Base-by-base conservation (phyloP, 192 early-diverging fungal species). In the Podila horticola region DNA sequence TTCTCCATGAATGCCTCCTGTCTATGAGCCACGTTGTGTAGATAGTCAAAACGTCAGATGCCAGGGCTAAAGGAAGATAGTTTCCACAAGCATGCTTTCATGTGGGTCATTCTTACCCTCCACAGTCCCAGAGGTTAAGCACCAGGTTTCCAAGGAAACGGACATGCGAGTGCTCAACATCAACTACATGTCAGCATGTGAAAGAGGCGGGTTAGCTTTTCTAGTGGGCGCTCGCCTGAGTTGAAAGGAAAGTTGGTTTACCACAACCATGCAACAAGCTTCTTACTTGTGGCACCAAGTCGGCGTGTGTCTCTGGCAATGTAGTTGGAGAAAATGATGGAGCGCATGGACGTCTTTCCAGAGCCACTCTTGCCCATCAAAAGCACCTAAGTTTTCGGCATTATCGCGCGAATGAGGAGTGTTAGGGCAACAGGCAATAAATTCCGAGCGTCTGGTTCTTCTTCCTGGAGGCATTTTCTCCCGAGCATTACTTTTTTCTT, bases 341-440 rank as follows among this genome's bases (percentile, higher is more conserved):
- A 96, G 67, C 97, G 90, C 98, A 99, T 99, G 36, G 96, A 98
- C 24, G 98, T 99, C 90, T 99, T 99, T 58, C 98, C 98, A 4
- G 95, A 93, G 10, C 97, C 97, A 76, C 92, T 94, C 79, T 95
- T 95, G 33, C 98, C 98, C 98, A 99, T 98, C 84, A 99, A 90
- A 45, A 99, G 91, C 22, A 98, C 93, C 95, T 99, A 31, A 15
- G 52, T 45, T 61, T 13, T 61, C 59, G 26, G 28, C 22, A 60
- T 17, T 24, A 60, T 41, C 0, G 41, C 15, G 26, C 5, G 59
- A 61, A 30, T 4, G 5, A 0, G 24, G 59, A 61, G 30, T 22
- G 9, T 55, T 55, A 55, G 52, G 20, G 19, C 20, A 7, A 17
- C 50, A 1, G 6, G 20, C 24, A n/a, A 55, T 55, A 12, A 45